phyloP scores from a whole-genome alignment of 768 basidiomycete genomes.

The Daedaleopsis nitida region DNA sequence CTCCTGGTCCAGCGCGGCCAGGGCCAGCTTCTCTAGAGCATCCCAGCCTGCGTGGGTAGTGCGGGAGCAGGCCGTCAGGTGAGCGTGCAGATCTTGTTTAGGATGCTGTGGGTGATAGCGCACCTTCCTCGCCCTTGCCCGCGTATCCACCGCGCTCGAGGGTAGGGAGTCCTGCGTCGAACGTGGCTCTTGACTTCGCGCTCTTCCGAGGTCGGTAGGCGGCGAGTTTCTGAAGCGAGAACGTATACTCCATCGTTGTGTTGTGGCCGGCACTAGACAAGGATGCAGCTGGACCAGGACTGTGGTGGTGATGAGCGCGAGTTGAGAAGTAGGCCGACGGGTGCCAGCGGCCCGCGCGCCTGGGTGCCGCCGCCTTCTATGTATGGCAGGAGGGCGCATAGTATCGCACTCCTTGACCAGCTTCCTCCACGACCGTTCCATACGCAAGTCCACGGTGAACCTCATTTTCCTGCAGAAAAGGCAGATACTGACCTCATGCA shows the following conservation, averaged over 20 bases:
- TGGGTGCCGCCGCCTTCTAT: no score
- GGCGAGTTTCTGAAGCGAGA: constrained; percentile 37
- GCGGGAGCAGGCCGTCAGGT: constrained; percentile 1
- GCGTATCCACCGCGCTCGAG: constrained; percentile 31
- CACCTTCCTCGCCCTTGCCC: constrained; percentile 36
- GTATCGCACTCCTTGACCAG: no score
- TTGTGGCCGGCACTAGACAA: no score
- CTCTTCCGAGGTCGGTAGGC: constrained; percentile 34
- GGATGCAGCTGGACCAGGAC: neutral
- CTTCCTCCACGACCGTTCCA: no score
- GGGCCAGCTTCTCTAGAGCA: constrained; percentile 76
- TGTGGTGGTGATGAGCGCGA: no score
- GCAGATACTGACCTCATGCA: no score
- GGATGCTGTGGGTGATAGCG: constrained; percentile 1
- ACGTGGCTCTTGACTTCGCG: constrained; percentile 36
- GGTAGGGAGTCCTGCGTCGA: constrained; percentile 34
- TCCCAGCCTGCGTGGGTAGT: constrained; percentile 63
- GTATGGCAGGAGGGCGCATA: no score
- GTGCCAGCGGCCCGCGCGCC: no score
- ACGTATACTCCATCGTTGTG: constrained; percentile 32
- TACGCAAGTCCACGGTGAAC: no score
- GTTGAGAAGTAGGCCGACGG: no score
- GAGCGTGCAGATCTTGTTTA: no score
- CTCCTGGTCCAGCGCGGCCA: constrained; percentile 79
- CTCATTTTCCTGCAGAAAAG: no score